Percentiles rank a stretch among this genome's conserved stretches.
Conservation (phyloP, 2,329 filamentous ascomycete species). For the Blumeriella jaapii region DNA sequence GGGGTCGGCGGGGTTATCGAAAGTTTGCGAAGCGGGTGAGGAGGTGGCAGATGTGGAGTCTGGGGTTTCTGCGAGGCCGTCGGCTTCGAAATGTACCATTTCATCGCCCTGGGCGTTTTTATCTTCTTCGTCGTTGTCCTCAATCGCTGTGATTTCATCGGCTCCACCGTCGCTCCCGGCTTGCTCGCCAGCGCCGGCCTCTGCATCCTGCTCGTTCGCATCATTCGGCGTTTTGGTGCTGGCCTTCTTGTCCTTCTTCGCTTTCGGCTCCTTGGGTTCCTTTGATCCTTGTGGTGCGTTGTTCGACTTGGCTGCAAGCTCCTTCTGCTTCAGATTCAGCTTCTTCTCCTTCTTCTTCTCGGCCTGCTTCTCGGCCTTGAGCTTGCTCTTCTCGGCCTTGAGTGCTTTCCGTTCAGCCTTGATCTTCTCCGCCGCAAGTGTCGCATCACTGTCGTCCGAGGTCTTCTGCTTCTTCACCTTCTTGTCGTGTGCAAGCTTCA, state of each 20-base stretch:
- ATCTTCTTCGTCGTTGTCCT: conserved; percentile 11
- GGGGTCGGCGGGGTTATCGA: conserved; percentile 43
- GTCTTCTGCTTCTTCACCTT: conserved; percentile 45
- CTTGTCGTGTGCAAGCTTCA: conserved; percentile 36
- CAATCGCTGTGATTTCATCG: conserved; percentile 12
- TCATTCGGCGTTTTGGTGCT: no score
- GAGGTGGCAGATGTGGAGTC: conserved; percentile 35
- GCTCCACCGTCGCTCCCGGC: not conserved
- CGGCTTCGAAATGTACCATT: conserved; percentile 35
- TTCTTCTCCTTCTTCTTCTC: conserved; percentile 36
- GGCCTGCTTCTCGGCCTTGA: conserved; percentile 28
- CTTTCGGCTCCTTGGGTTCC: conserved; percentile 33
- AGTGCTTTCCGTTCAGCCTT: conserved; percentile 7
- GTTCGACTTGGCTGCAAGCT: no score
- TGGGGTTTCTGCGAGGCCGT: conserved; percentile 36
- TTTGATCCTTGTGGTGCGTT: no score
- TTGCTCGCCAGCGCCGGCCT: not conserved
- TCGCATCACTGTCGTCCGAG: conserved; percentile 12
- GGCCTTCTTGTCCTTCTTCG: conserved; percentile 29
- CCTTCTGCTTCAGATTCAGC: conserved; percentile 26
- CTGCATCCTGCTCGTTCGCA: not conserved
- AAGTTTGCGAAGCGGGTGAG: conserved; percentile 46
- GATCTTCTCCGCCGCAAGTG: conserved; percentile 27
- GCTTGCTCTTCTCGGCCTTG: conserved; percentile 18
- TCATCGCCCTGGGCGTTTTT: conserved; percentile 23